Percentiles rank a stretch among this genome's conserved stretches.
Evolutionary conservation across 352 stramenopile genomes (phyloP).

Genomic region (Pythium insidiosum): DNA sequence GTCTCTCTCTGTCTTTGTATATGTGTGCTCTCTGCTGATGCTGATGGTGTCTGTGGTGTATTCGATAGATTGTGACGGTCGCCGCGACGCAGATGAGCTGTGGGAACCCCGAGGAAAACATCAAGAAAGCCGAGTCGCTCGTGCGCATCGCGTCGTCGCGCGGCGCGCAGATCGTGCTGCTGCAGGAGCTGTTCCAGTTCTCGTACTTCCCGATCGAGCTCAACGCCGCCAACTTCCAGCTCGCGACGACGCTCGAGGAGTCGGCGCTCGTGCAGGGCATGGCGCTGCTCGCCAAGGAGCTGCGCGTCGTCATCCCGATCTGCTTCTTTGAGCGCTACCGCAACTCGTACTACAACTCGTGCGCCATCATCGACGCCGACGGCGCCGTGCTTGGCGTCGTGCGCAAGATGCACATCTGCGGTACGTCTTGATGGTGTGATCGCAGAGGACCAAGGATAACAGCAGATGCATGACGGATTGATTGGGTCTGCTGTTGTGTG

Average conservation of each 20-base stretch:
- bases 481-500: background rate
- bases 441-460: background rate
- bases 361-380: constrained; percentile 88
- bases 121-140: constrained; percentile 86
- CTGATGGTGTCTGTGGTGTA: no score
- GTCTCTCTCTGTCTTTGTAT: background rate
- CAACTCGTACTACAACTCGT: constrained; percentile 92
- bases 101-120: constrained; percentile 82
- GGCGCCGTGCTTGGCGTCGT: constrained; percentile 75
- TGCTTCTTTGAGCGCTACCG: constrained; percentile 89
- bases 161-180: constrained; percentile 83
- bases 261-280: constrained; percentile 84
- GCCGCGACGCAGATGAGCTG: constrained; percentile 86
- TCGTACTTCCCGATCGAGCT: constrained; percentile 91
- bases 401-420: constrained; percentile 89
- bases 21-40: background rate
- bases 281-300: constrained; percentile 83
- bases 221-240: constrained; percentile 80
- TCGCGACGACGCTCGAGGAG: constrained; percentile 78
- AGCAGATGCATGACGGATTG: background rate
- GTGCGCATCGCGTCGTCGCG: constrained; percentile 84
- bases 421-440: constrained; percentile 17
- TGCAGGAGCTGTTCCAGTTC: constrained; percentile 90
- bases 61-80: constrained; percentile 81
- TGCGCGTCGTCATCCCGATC: constrained; percentile 87